These are phyloP conservation scores for Russula virescens DNA, from an alignment of 768 basidiomycete species.

Conservation along the genomic window DNA sequence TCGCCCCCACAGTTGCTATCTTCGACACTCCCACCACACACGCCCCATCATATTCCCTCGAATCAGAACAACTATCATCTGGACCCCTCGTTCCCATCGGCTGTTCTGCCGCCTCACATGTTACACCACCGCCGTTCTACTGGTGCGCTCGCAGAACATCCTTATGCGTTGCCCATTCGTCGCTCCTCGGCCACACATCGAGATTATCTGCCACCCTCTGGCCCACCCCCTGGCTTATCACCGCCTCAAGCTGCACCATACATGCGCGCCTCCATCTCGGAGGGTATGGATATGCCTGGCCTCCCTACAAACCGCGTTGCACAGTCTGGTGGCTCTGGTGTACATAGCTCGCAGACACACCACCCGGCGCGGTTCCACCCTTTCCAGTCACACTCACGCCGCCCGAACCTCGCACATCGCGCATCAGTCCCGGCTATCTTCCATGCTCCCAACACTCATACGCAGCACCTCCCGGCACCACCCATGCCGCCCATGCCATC, in stretches of 20 bases:
- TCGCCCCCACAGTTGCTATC: neutral
- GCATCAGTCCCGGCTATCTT: constrained; percentile 22
- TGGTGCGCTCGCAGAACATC: constrained; percentile 14
- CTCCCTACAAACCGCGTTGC: constrained; percentile 9
- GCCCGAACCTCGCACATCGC: constrained; percentile 22
- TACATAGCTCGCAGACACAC: neutral
- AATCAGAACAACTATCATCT: constrained; percentile 2
- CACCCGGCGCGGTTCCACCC: constrained; percentile 12
- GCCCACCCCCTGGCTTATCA: constrained; percentile 11
- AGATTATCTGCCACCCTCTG: constrained; percentile 15
- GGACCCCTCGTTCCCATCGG: constrained; percentile 11
- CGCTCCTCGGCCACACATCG: constrained; percentile 5
- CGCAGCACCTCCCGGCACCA: constrained; percentile 4
- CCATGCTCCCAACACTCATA: neutral
- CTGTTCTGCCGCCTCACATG: constrained; percentile 11
- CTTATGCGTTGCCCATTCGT: constrained; percentile 9
- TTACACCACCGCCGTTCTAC: constrained; percentile 21
- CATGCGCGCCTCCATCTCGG: constrained; percentile 20
- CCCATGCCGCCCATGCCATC: constrained; percentile 3
- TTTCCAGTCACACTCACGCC: constrained; percentile 13
- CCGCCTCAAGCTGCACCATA: constrained; percentile 14
- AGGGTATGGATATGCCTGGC: constrained; percentile 18
- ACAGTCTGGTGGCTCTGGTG: neutral
- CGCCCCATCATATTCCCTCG: neutral
- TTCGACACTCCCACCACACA: constrained; percentile 1